phyloP scores from a whole-genome alignment of 192 early-diverging fungal genomes.

The Entophlyctis luteolus region DNA sequence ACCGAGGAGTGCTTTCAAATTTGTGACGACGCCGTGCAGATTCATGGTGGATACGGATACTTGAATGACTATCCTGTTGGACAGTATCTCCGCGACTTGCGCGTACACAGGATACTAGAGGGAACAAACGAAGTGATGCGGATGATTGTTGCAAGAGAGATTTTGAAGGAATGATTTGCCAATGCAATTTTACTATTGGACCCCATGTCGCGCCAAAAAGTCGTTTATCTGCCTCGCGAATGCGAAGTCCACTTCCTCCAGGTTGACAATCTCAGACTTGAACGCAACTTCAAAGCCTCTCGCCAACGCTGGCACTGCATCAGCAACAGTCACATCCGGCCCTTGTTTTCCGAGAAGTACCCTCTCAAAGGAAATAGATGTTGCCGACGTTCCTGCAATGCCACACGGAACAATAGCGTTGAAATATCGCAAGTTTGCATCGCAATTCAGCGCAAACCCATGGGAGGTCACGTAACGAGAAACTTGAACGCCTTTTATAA shows the following conservation, averaged over 20 bases:
- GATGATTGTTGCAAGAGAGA: constrained; percentile 48
- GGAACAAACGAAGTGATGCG: constrained; percentile 64
- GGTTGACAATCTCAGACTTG: constrained; percentile 33
- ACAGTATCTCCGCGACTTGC: constrained; percentile 52
- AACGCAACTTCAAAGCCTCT: constrained; percentile 50
- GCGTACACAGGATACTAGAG: constrained; percentile 60
- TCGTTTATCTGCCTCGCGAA: constrained; percentile 35
- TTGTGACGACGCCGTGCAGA: constrained; percentile 48
- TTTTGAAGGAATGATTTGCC: constrained; percentile 51
- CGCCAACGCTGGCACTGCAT: constrained; percentile 53
- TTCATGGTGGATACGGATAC: constrained; percentile 61
- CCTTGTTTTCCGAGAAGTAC: not conserved
- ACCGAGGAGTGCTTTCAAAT: constrained; percentile 56
- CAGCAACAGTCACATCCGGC: constrained; percentile 34
- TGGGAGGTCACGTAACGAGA: constrained; percentile 84
- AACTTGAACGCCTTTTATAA: constrained; percentile 69
- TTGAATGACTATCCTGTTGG: constrained; percentile 59
- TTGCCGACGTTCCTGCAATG: constrained; percentile 69
- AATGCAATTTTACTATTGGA: too few species aligned
- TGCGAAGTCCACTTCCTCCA: constrained; percentile 30
- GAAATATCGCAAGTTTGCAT: constrained; percentile 84
- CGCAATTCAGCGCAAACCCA: constrained; percentile 93
- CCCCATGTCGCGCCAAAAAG: too few species aligned
- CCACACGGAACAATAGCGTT: constrained; percentile 88
- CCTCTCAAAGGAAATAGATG: constrained; percentile 66